Conservation (phyloP, 2,329 filamentous ascomycete genomes). For the Macrophomina tecta region DNA sequence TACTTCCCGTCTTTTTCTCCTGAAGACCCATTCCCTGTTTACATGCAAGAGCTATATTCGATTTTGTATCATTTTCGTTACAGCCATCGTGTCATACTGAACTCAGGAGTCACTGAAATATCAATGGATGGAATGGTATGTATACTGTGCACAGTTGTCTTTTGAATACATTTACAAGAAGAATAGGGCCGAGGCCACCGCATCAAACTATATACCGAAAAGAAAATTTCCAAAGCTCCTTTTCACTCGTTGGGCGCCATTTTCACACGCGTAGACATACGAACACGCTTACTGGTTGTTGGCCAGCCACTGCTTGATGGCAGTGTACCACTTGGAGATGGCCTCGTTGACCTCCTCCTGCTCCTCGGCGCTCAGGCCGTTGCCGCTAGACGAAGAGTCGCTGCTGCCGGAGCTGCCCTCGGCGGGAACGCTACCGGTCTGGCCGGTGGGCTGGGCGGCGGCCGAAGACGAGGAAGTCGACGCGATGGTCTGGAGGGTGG, state of each 20-base stretch:
- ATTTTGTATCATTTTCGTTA: too few species aligned
- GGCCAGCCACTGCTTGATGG: slow-evolving; percentile 8
- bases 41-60: too few species aligned
- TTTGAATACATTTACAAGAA: slow-evolving; percentile 27
- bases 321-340: not conserved
- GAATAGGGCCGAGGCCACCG: slow-evolving; percentile 3
- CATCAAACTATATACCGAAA: slow-evolving; percentile 8
- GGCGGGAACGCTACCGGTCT: slow-evolving; percentile 18
- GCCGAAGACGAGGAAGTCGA: not conserved
- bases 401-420: not conserved
- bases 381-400: not conserved
- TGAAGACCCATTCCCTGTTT: not conserved
- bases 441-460: slow-evolving; percentile 15
- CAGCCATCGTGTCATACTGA: not conserved
- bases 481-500: slow-evolving; percentile 17
- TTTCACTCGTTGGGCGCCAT: not conserved
- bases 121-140: not conserved
- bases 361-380: slow-evolving; percentile 14
- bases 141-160: slow-evolving; percentile 15
- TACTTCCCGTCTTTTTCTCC: not conserved
- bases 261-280: not conserved
- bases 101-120: not conserved
- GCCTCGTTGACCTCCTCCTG: slow-evolving; percentile 13
- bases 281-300: slow-evolving; percentile 1
- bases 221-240: not conserved